A percentile compares a stretch with the other conserved stretches of the same genome.
These are phyloP conservation scores for Protomyces lactucae-debilis DNA, from an alignment of 1,139 yeast genomes.

Conservation along the genomic window DNA sequence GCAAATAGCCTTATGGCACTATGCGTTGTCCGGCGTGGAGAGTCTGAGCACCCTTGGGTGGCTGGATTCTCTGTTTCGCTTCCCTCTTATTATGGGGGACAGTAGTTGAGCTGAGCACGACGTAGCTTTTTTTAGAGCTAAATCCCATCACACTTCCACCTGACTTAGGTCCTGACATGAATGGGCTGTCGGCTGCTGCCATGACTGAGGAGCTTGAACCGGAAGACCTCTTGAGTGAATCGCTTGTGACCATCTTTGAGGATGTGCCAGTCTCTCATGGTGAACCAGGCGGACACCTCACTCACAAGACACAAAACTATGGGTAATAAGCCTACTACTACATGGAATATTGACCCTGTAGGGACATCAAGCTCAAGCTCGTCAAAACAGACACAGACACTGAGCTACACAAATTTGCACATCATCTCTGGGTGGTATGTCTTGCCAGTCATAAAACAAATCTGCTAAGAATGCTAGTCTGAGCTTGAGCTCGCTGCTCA, in stretches of 20 bases:
- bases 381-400: conserved; percentile 1
- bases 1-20: too few species aligned
- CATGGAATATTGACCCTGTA: not conserved
- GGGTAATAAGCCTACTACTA: not conserved
- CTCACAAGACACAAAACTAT: not conserved
- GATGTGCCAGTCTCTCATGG: conserved; percentile 23
- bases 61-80: too few species aligned
- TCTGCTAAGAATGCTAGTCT: not conserved
- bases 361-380: not conserved
- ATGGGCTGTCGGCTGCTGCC: not conserved
- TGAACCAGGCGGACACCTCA: conserved; percentile 7
- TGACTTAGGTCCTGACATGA: not conserved
- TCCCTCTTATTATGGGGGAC: too few species aligned
- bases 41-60: too few species aligned
- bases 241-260: conserved; percentile 7
- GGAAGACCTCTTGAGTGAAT: conserved; percentile 3
- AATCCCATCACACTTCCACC: too few species aligned
- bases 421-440: conserved; percentile 12
- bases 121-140: too few species aligned
- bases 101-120: too few species aligned
- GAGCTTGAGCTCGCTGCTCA: not conserved
- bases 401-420: conserved; percentile 11
- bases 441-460: not conserved
- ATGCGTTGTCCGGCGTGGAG: too few species aligned
- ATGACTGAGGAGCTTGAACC: not conserved